phyloP scores from a whole-genome alignment of 805 yeast genomes.

The Lipomyces orientalis region DNA sequence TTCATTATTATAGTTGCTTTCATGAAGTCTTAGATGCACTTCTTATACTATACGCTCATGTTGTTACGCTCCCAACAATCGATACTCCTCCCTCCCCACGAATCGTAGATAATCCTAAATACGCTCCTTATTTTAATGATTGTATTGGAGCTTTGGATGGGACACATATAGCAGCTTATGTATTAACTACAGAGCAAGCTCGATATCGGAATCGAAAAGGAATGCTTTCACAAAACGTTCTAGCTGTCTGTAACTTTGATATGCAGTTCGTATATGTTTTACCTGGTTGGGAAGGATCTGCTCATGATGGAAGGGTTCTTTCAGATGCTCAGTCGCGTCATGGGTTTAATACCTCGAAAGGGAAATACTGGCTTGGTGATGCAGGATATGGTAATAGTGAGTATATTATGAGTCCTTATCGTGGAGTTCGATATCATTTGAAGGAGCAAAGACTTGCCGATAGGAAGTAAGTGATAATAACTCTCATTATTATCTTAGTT shows the following conservation, averaged over 20 bases:
- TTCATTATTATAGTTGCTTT: no score
- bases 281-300: background rate
- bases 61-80: no score
- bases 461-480: constrained; percentile 1
- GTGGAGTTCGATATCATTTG: no score
- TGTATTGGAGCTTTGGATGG: no score
- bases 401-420: no score
- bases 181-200: background rate
- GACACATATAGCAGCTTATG: no score
- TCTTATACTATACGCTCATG: no score
- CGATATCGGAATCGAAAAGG: background rate
- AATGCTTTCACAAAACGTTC: background rate
- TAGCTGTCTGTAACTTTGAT: background rate
- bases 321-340: background rate
- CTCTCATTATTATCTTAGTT: background rate
- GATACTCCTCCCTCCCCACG: no score
- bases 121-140: no score
- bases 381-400: background rate
- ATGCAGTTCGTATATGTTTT: background rate
- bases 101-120: no score
- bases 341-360: background rate
- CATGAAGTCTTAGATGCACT: no score
- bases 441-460: background rate
- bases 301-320: background rate
- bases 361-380: background rate